A percentile compares a stretch with the other conserved stretches of the same genome.
phyloP scores from a whole-genome alignment of 495 filamentous ascomycete species.

The Aspergillus campestris region DNA sequence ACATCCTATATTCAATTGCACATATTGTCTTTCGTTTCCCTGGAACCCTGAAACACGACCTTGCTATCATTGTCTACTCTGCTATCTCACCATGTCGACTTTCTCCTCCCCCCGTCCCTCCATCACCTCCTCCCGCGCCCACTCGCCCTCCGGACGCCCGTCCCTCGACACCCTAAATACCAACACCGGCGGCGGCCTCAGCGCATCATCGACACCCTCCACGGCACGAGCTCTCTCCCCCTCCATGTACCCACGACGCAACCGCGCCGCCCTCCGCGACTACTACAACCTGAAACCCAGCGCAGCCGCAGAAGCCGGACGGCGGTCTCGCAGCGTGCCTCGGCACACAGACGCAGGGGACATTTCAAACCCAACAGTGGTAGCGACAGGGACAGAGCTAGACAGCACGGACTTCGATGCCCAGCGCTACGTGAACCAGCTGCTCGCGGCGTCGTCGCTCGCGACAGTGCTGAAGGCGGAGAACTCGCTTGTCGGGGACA shows the following conservation, averaged over 20 bases:
- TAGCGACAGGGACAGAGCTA: slow-evolving; percentile 36
- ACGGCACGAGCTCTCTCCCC: slow-evolving; percentile 41
- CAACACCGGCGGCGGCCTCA: slow-evolving; percentile 37
- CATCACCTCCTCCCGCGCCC: slow-evolving; percentile 58
- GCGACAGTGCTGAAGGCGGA: slow-evolving; percentile 54
- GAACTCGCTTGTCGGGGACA: slow-evolving; percentile 55
- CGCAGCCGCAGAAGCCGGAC: slow-evolving; percentile 15
- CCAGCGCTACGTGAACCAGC: slow-evolving; percentile 37
- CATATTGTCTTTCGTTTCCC: too few species aligned
- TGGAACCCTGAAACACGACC: too few species aligned
- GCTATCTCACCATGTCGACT: slow-evolving; percentile 56
- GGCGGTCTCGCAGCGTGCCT: slow-evolving; percentile 31
- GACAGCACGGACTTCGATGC: slow-evolving; percentile 40
- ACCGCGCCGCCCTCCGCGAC: slow-evolving; percentile 79
- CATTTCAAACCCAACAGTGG: slow-evolving; percentile 22
- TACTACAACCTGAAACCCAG: slow-evolving; percentile 82
- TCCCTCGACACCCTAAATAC: slow-evolving; percentile 56
- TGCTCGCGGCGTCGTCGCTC: slow-evolving; percentile 48
- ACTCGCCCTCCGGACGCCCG: slow-evolving; percentile 55
- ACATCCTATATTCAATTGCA: too few species aligned
- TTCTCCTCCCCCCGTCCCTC: slow-evolving; percentile 63
- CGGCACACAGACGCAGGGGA: slow-evolving; percentile 32
- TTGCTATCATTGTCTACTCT: background rate
- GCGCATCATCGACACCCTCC: slow-evolving; percentile 41
- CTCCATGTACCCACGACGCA: slow-evolving; percentile 44